These are phyloP conservation scores for Penicillium manginii DNA, from an alignment of 495 filamentous ascomycete species.

Conservation along the genomic window DNA sequence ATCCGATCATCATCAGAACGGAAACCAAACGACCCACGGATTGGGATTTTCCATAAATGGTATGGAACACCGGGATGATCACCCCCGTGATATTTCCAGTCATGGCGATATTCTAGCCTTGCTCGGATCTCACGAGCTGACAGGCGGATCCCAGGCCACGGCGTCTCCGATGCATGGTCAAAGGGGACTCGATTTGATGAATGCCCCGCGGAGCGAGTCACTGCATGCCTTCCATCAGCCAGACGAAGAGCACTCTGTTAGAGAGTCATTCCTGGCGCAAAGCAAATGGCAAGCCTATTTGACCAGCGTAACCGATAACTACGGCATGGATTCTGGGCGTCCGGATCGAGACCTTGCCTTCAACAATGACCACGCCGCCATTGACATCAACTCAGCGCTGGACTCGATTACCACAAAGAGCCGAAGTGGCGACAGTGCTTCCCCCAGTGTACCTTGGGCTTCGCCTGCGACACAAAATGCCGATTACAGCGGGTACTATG, in stretches of 20 bases:
- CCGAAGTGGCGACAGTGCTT: constrained; percentile 12
- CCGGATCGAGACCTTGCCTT: constrained; percentile 68
- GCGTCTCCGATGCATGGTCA: constrained; percentile 8
- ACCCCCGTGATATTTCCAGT: constrained; percentile 2
- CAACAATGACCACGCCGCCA: constrained; percentile 68
- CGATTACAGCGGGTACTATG: constrained; percentile 62
- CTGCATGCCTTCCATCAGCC: constrained; percentile 9
- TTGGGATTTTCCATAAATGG: constrained; percentile 2
- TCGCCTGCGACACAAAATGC: constrained; percentile 14
- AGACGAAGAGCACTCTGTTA: constrained; percentile 15
- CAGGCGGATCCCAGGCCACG: background rate
- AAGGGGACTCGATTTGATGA: constrained; percentile 3
- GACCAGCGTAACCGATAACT: constrained; percentile 50
- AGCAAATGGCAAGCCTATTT: constrained; percentile 48
- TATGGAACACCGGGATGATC: background rate
- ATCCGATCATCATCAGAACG: constrained; percentile 16
- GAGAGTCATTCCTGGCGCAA: constrained; percentile 27
- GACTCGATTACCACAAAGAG: constrained; percentile 23
- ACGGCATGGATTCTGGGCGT: constrained; percentile 70
- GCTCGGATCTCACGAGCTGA: constrained; percentile 9
- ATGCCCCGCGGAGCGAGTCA: constrained; percentile 4
- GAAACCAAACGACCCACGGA: constrained; percentile 15
- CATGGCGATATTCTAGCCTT: constrained; percentile 3
- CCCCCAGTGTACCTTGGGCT: constrained; percentile 9
- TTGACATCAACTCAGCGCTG: constrained; percentile 47